phyloP scores from a whole-genome alignment of 2,329 filamentous ascomycete genomes.

The Colletotrichum australisinense region DNA sequence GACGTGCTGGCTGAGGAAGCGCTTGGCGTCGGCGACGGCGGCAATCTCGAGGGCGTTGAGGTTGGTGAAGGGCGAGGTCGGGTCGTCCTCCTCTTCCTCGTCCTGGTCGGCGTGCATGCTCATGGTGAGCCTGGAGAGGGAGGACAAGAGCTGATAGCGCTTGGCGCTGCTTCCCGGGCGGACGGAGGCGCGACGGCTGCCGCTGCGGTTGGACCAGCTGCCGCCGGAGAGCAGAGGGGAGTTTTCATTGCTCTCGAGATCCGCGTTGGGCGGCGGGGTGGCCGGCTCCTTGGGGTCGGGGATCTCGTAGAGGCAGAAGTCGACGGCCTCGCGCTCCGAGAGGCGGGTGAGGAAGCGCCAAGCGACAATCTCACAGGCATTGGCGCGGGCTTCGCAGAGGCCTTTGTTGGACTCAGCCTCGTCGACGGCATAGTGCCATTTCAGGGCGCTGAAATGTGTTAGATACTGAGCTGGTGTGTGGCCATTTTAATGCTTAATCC shows the following conservation, averaged over 20 bases:
- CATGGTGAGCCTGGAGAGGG: slow-evolving; percentile 67
- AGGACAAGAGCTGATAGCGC: slow-evolving; percentile 62
- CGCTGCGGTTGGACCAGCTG: slow-evolving; percentile 38
- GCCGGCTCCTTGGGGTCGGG: slow-evolving; percentile 54
- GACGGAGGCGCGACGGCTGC: slow-evolving; percentile 35
- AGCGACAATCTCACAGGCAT: slow-evolving; percentile 83
- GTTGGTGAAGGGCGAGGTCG: slow-evolving; percentile 78
- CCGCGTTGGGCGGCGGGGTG: slow-evolving; percentile 37
- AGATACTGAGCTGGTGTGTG: background rate
- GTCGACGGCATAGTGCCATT: slow-evolving; percentile 77
- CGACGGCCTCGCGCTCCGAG: slow-evolving; percentile 78
- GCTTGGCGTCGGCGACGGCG: slow-evolving; percentile 83
- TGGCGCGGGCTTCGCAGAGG: slow-evolving; percentile 75
- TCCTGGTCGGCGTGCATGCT: slow-evolving; percentile 54
- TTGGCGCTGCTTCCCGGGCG: slow-evolving; percentile 54
- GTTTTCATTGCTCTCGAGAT: slow-evolving; percentile 60
- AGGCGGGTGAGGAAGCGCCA: slow-evolving; percentile 81
- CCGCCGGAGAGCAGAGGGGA: slow-evolving; percentile 58
- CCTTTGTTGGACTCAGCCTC: slow-evolving; percentile 67
- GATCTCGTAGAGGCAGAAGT: slow-evolving; percentile 80
- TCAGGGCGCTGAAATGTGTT: slow-evolving; percentile 69
- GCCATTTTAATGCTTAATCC: background rate
- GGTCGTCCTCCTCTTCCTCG: slow-evolving; percentile 63
- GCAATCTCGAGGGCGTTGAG: slow-evolving; percentile 91
- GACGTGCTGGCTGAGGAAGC: slow-evolving; percentile 82